Evolutionary conservation across 2,329 filamentous ascomycete genomes (phyloP), one percentile per base, ranked within the genome.

Genomic region (Colletotrichum karsti): DNA sequence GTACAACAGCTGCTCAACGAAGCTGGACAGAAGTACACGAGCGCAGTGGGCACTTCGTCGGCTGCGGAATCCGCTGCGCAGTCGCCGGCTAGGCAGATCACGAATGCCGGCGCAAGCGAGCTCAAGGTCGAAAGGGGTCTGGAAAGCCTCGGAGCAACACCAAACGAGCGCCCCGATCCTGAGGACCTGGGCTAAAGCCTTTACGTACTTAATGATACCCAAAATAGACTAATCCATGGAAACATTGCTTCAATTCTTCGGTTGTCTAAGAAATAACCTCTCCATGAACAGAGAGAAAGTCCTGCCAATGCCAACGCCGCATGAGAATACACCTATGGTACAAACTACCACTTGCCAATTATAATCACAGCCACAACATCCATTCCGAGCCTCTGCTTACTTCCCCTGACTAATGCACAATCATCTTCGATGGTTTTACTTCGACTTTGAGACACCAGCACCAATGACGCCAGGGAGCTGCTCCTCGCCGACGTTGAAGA

Each of bases 391-490:
- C 58, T 41, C 20, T 35, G 22, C 26, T n/a, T 12, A 12, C 53
- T 56, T 39, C 15, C 33, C 33, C 15, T 12, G 33, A 15, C 15
- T 35, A n/a, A 35, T 37, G 24, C n/a, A 46, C 41, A 26, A 57
- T 60, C 48, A 9, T 26, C 26, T 2, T 46, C 26, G 28, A 39
- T 51, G n/a, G 5, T 33, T 35, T 75, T 83, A 88, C 80, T 91
- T 94, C 35, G 90, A 86, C 66, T 90, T 88, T 71, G 92, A 93
- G 39, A 99, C 95, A 71, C 96, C 96, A 53, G 96, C 96, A n/a
- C 94, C 94, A 79, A 99, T 95, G 8, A 99, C 95, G 73, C 94
- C 94, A 0, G 96, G 96, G 71, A 98, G 84, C 81, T 94, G 92
- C 83, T 97, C 91, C 78, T 92, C 89, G 35, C 95, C 96, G 75